These are phyloP conservation scores for Phyllosticta citrichinensis DNA, from an alignment of 2,329 filamentous ascomycete species.

Conservation along the genomic window DNA sequence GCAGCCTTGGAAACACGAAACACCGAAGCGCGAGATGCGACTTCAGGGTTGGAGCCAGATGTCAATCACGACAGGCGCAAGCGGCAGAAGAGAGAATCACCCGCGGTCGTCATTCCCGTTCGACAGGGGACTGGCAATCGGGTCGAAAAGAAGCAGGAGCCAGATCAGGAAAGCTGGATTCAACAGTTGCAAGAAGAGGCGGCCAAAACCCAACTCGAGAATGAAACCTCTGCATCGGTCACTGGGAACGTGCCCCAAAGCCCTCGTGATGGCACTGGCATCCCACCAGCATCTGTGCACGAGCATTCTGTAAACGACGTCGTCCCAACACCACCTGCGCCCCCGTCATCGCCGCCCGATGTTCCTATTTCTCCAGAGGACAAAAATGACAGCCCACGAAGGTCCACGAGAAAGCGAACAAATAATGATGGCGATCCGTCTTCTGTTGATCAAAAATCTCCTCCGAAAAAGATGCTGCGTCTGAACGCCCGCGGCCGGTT, in stretches of 20 bases:
- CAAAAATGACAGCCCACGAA: neutral
- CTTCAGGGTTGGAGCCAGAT: conserved; percentile 19
- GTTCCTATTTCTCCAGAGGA: neutral
- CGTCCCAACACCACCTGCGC: neutral
- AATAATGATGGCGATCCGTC: neutral
- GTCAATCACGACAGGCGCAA: conserved; percentile 25
- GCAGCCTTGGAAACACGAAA: conserved; percentile 18
- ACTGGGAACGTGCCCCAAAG: neutral
- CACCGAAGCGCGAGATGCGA: conserved; percentile 6
- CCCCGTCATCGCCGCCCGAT: neutral
- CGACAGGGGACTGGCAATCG: neutral
- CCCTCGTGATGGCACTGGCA: neutral
- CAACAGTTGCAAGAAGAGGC: conserved; percentile 22
- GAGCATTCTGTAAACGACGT: neutral
- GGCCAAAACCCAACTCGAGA: conserved; percentile 1
- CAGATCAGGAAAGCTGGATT: conserved; percentile 15
- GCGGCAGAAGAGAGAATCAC: conserved; percentile 28
- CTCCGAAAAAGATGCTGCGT: conserved; percentile 28
- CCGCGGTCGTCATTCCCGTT: conserved; percentile 9
- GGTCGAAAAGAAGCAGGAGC: neutral
- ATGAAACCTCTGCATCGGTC: neutral
- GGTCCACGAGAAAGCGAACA: neutral
- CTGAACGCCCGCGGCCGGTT: conserved; percentile 37
- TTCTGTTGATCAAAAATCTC: conserved; percentile 8
- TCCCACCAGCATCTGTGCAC: neutral